A percentile compares a stretch with the other conserved stretches of the same genome.
Evolutionary conservation across 2,329 filamentous ascomycete species (phyloP).

Genomic region (Colletotrichum nymphaeae): DNA sequence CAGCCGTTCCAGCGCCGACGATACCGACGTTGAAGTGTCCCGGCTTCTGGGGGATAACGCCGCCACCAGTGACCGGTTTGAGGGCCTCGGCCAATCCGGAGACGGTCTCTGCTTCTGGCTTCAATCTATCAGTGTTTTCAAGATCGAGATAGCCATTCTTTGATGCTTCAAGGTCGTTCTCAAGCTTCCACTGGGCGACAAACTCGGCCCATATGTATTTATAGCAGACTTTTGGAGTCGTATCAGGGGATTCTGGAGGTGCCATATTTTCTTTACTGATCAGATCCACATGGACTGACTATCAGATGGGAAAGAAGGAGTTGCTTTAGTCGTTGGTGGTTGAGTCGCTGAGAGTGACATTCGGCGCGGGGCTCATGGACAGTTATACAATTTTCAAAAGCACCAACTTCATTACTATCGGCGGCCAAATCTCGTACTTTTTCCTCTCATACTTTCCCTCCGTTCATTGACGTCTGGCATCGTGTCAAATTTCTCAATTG

Average conservation of each 20-base stretch:
- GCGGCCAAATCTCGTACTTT: not conserved
- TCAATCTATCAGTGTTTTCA: not conserved
- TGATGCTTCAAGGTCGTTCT: not conserved
- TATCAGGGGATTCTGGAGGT: not conserved
- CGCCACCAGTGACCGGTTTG: not conserved
- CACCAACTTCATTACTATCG: too few relatives aligned
- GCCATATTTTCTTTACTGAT: not conserved
- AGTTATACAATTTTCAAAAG: not conserved
- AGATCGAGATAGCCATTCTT: not conserved
- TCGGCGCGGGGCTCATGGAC: not conserved
- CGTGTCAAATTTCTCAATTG: not conserved
- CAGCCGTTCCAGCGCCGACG: conserved; percentile 49
- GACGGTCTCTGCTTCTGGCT: not conserved
- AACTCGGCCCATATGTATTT: not conserved
- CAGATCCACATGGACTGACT: not conserved
- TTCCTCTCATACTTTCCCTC: too few relatives aligned
- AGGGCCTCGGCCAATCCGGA: not conserved
- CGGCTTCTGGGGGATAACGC: not conserved
- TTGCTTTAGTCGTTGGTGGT: not conserved
- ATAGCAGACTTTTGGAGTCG: not conserved
- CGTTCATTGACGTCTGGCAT: too few relatives aligned
- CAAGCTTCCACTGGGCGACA: not conserved
- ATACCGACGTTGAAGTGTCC: conserved; percentile 42
- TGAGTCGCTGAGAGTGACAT: not conserved
- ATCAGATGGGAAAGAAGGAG: too few relatives aligned